Evolutionary conservation across 2,329 filamentous ascomycete species (phyloP).

Genomic region (Periglandula ipomoeae): DNA sequence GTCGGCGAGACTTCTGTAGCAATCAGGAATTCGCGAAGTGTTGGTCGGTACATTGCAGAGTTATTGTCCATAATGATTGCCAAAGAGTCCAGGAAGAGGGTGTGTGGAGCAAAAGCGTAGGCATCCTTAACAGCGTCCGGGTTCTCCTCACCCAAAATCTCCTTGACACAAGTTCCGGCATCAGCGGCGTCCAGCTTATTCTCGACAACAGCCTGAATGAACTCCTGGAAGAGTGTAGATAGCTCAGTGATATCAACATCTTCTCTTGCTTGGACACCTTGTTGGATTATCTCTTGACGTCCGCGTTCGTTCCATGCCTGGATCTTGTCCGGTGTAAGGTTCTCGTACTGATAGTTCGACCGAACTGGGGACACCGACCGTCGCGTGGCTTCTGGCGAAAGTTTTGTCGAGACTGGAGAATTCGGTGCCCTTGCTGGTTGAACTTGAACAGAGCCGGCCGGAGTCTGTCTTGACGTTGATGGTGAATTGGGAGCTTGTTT

Average conservation of each 20-base stretch:
- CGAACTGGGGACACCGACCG: conserved; percentile 19
- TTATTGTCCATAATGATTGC: conserved; percentile 71
- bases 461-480: conserved; percentile 10
- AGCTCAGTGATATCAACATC: conserved; percentile 61
- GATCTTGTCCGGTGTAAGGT: conserved; percentile 62
- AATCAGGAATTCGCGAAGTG: conserved; percentile 58
- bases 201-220: conserved; percentile 67
- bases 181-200: conserved; percentile 56
- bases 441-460: background rate
- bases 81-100: conserved; percentile 74
- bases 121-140: conserved; percentile 40
- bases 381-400: conserved; percentile 12
- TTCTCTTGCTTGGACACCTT: conserved; percentile 53
- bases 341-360: conserved; percentile 60
- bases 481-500: conserved; percentile 11
- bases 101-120: conserved; percentile 50
- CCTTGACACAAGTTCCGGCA: conserved; percentile 62
- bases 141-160: conserved; percentile 56
- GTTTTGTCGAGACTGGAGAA: conserved; percentile 12
- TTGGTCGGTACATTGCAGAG: conserved; percentile 36
- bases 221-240: conserved; percentile 72
- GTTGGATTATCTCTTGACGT: conserved; percentile 56
- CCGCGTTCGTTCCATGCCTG: conserved; percentile 59
- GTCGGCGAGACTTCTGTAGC: conserved; percentile 63
- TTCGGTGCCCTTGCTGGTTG: conserved; percentile 10